phyloP scores from a whole-genome alignment of 352 stramenopile species.

The Globisporangium cylindrosporum region DNA sequence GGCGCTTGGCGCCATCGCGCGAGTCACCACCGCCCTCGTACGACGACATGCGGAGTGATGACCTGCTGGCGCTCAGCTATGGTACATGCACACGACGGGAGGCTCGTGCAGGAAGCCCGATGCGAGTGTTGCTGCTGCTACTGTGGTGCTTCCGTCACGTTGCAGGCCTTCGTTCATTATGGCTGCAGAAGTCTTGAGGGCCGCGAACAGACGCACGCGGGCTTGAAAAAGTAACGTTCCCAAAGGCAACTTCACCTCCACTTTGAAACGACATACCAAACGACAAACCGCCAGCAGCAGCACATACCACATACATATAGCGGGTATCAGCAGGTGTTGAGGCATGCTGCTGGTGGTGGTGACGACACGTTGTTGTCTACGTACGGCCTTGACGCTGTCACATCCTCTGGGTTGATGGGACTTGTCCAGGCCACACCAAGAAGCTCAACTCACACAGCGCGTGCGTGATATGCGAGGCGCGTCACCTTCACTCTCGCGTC shows the following conservation, averaged over 20 bases:
- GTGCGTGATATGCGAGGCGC: background rate
- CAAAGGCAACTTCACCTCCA: background rate
- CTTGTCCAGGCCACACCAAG: background rate
- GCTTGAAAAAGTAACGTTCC: constrained; percentile 1
- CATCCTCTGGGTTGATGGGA: background rate
- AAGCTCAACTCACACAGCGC: background rate
- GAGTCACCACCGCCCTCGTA: constrained; percentile 3
- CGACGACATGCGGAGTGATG: constrained; percentile 8
- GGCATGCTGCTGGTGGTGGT: background rate
- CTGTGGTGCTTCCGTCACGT: background rate
- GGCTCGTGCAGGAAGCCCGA: background rate
- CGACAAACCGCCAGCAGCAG: background rate
- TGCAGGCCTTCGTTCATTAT: background rate
- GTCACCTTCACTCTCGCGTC: background rate
- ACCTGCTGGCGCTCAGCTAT: background rate
- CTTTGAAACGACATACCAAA: background rate
- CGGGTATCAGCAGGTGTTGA: background rate
- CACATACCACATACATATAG: background rate
- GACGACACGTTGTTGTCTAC: background rate
- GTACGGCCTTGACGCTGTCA: background rate
- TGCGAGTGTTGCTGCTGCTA: background rate
- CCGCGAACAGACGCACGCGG: background rate
- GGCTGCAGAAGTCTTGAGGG: background rate
- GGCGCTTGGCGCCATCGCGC: constrained; percentile 57
- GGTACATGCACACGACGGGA: background rate